Evolutionary conservation across 148 eudicot genomes (phyloP), one percentile per base, ranked within the genome.

Genomic region (Selenicereus undatus): DNA sequence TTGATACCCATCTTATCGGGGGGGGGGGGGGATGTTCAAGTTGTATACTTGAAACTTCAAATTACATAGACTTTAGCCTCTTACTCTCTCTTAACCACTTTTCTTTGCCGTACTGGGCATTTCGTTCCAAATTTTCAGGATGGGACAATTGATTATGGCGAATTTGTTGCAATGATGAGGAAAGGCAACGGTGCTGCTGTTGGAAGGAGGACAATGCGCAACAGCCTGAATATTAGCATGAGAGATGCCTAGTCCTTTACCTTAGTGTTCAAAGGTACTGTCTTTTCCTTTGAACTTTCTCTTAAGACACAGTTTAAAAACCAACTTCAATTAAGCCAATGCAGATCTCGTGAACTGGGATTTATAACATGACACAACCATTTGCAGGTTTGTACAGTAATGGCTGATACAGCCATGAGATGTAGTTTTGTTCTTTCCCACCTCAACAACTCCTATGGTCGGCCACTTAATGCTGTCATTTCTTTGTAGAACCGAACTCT

Each of bases 141-240:
- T 81, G 99, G 99, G 50, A 87, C 81, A 76, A 96, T 96, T 26
- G 99, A 96, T 83, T 93, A 96, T 77, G 91, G 92, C 78, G 99
- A 96, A 85, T 96, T 96, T 86, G 98, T 96, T 78, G 94, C 98
- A 51, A 96, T 96, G 99, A 96, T 93, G 98, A 89, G 89, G 83
- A 93, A 95, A 79, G 99, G 98, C 70, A 93, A 92, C 84, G 89
- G 84, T 71, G 96, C 93, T 10, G 71, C 71, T 43, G 83, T 96
- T 74, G 99, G 99, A 83, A 91, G 99, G 83, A 91, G 98, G 81
- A 96, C 98, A 16, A 96, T 96, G 95, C 89, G 97, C 32, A 90
- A 88, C 80, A 93, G 94, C 81, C 76, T 93, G 84, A 91, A 93
- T 86, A 78, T 94, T 77, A 92, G 93, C 91, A 94, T 92, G 94